A percentile compares a stretch with the other conserved stretches of the same genome.
These are phyloP conservation scores for Ceratocystis lukuohia DNA, from an alignment of 2,329 filamentous ascomycete genomes.

Conservation along the genomic window DNA sequence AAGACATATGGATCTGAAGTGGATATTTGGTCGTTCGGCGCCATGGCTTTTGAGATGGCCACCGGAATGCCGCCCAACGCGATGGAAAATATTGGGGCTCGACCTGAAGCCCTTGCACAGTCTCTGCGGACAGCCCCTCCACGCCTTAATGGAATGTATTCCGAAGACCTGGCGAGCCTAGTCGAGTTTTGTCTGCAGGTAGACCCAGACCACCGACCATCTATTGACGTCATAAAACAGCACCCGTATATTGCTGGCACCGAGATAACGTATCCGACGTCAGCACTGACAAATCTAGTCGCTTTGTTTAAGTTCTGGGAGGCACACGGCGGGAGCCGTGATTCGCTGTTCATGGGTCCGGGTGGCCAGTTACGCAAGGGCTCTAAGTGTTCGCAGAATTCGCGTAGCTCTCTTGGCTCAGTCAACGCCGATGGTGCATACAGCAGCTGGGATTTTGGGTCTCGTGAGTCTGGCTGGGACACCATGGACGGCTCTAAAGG, in stretches of 20 bases:
- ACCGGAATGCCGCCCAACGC: slow-evolving; percentile 61
- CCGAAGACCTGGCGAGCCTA: slow-evolving; percentile 52
- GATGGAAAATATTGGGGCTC: slow-evolving; percentile 34
- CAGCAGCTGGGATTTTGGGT: slow-evolving; percentile 17
- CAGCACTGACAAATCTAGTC: slow-evolving; percentile 50
- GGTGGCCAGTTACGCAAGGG: slow-evolving; percentile 1
- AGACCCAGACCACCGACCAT: slow-evolving; percentile 53
- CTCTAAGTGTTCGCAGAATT: slow-evolving; percentile 11
- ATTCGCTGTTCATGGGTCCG: slow-evolving; percentile 40
- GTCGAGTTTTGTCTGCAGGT: slow-evolving; percentile 61
- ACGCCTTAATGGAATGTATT: slow-evolving; percentile 58
- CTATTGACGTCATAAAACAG: slow-evolving; percentile 53
- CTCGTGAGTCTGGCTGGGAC: background rate
- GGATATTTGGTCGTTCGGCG: slow-evolving; percentile 77
- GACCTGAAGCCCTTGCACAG: slow-evolving; percentile 31
- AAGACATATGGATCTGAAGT: slow-evolving; percentile 51
- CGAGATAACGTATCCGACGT: slow-evolving; percentile 47
- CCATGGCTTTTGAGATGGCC: slow-evolving; percentile 68
- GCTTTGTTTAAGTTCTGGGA: slow-evolving; percentile 65
- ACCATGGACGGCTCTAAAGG: background rate
- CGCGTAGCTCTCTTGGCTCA: slow-evolving; percentile 41
- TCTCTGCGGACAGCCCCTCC: slow-evolving; percentile 50
- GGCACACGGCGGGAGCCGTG: slow-evolving; percentile 55
- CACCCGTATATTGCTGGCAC: slow-evolving; percentile 58
- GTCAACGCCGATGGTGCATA: slow-evolving; percentile 1